Conservation (phyloP, 352 stramenopile species). For the Peronosclerospora sorghi region DNA sequence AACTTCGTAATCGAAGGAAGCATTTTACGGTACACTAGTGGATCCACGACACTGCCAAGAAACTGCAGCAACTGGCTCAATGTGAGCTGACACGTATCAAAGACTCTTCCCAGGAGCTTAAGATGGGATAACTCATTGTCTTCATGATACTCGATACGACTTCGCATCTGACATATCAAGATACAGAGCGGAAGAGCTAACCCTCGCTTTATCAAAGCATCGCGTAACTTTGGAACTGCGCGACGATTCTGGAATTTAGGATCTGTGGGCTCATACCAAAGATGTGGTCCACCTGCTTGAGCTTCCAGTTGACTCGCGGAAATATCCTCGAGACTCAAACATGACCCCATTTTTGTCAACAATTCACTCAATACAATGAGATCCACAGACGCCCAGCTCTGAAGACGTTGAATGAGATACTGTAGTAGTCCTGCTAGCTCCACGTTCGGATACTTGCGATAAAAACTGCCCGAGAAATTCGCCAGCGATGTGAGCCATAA, state of each 20-base stretch:
- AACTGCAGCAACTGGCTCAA: conserved; percentile 83
- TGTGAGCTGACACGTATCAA: conserved; percentile 79
- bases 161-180: conserved; percentile 78
- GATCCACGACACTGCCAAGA: conserved; percentile 60
- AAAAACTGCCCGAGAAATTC: conserved; percentile 91
- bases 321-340: conserved; percentile 80
- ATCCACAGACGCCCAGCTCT: conserved; percentile 77
- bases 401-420: conserved; percentile 85
- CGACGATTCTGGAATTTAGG: conserved; percentile 78
- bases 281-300: conserved; percentile 58
- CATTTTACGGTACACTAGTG: conserved; percentile 57
- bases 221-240: conserved; percentile 67
- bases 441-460: conserved; percentile 88
- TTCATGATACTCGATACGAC: conserved; percentile 74
- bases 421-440: conserved; percentile 86
- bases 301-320: conserved; percentile 75
- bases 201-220: conserved; percentile 73
- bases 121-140: conserved; percentile 41
- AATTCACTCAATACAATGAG: conserved; percentile 82
- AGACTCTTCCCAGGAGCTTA: conserved; percentile 70
- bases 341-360: conserved; percentile 82
- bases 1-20: conserved; percentile 51
- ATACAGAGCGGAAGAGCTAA: conserved; percentile 66
- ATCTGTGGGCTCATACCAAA: conserved; percentile 71
- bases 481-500: conserved; percentile 90